phyloP scores from a whole-genome alignment of 2,329 filamentous ascomycete species.

The Didymella pinodella region DNA sequence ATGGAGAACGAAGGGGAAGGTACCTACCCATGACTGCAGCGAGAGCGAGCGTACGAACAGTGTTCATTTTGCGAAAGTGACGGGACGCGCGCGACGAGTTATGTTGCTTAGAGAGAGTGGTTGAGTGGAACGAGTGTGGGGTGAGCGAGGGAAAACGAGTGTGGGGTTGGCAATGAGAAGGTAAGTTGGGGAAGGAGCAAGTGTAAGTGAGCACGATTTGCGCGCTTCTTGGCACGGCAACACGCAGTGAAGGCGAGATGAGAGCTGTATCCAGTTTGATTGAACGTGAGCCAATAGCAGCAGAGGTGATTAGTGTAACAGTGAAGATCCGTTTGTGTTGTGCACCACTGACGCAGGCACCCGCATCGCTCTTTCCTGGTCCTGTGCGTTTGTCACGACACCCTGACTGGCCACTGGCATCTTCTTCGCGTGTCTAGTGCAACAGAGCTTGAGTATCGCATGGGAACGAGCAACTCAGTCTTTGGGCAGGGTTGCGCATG shows the following conservation, averaged over 20 bases:
- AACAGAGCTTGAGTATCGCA: background rate
- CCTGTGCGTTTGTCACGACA: conserved; percentile 8
- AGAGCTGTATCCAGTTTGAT: background rate
- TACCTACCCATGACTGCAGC: conserved; percentile 24
- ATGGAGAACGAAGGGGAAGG: background rate
- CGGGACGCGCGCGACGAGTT: background rate
- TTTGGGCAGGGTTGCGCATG: background rate
- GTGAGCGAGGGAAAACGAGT: conserved; percentile 14
- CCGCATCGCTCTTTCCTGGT: conserved; percentile 16
- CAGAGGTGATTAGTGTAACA: conserved; percentile 4
- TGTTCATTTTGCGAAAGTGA: conserved; percentile 18
- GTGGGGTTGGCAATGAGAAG: conserved; percentile 7
- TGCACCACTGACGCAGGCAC: conserved; percentile 15
- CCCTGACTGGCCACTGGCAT: conserved; percentile 8
- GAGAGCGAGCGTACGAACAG: conserved; percentile 21
- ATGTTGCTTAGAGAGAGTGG: conserved; percentile 6
- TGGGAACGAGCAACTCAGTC: background rate
- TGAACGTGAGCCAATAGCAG: conserved; percentile 20
- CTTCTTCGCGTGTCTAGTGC: conserved; percentile 6
- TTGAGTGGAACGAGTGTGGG: conserved; percentile 15
- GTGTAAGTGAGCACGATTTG: conserved; percentile 12
- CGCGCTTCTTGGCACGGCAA: conserved; percentile 3
- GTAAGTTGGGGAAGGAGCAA: conserved; percentile 14
- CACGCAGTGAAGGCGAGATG: conserved; percentile 12
- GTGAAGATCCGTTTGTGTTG: conserved; percentile 25